Evolutionary conservation across 2,329 filamentous ascomycete species (phyloP).

Genomic region (Daldinia eschscholtzii): DNA sequence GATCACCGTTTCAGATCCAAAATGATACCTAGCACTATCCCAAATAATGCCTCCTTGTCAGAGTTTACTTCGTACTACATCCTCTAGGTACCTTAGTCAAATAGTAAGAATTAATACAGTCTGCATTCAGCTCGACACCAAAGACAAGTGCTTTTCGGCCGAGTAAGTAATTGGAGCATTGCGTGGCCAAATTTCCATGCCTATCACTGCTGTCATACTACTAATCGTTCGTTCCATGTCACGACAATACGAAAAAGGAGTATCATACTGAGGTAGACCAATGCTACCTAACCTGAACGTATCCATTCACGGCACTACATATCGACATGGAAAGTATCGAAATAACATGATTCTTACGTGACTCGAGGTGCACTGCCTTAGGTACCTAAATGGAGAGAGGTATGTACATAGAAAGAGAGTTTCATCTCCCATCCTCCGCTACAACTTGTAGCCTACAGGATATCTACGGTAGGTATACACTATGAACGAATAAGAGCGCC

Average conservation of each 20-base stretch:
- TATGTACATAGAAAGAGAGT: neutral
- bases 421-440: neutral
- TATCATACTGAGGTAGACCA: constrained; percentile 27
- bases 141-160: constrained; percentile 23
- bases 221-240: constrained; percentile 18
- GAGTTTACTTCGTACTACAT: neutral
- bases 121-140: constrained; percentile 9
- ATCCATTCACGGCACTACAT: constrained; percentile 12
- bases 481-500: constrained; percentile 8
- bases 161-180: constrained; percentile 23
- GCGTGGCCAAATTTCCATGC: constrained; percentile 5
- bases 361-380: constrained; percentile 16
- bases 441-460: neutral
- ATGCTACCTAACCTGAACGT: constrained; percentile 25
- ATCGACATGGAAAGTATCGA: constrained; percentile 3
- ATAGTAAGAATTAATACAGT: constrained; percentile 10
- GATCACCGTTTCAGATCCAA: constrained; percentile 30
- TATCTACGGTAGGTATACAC: too few species aligned
- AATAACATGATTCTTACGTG: constrained; percentile 10
- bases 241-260: constrained; percentile 18
- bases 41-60: neutral
- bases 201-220: constrained; percentile 6
- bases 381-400: neutral
- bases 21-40: constrained; percentile 17
- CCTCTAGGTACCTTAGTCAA: neutral